A percentile compares a stretch with the other conserved stretches of the same genome.
phyloP scores from a whole-genome alignment of 257 asterid species.

The Lycium barbarum region DNA sequence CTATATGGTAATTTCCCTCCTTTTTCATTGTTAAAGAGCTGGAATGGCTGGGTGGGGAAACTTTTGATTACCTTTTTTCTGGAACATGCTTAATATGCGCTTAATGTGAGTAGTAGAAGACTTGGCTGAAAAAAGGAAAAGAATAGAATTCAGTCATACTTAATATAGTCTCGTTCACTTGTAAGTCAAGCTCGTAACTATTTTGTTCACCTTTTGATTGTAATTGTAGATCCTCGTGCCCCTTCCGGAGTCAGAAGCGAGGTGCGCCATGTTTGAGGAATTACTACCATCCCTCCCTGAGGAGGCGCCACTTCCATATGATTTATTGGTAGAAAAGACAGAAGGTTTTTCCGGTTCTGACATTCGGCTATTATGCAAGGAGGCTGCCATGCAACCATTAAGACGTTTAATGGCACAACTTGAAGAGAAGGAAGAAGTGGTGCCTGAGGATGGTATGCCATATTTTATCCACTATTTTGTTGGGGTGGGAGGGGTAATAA shows the following conservation, averaged over 20 bases:
- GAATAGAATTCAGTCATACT: not conserved
- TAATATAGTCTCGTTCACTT: slow-evolving; percentile 2
- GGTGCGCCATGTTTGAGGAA: slow-evolving; percentile 89
- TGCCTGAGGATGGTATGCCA: slow-evolving; percentile 84
- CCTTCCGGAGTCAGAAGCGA: slow-evolving; percentile 94
- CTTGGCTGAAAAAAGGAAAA: slow-evolving; percentile 9
- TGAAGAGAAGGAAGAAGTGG: slow-evolving; percentile 65
- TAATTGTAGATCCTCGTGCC: slow-evolving; percentile 85
- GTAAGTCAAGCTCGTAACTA: not conserved
- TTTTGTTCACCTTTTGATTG: slow-evolving; percentile 18
- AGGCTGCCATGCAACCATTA: slow-evolving; percentile 97
- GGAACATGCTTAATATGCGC: not conserved
- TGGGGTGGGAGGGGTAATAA: not conserved
- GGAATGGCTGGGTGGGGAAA: slow-evolving; percentile 6
- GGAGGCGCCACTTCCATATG: slow-evolving; percentile 71
- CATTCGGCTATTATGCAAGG: slow-evolving; percentile 90
- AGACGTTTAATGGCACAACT: slow-evolving; percentile 79
- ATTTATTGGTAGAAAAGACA: slow-evolving; percentile 68
- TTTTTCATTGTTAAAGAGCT: not conserved
- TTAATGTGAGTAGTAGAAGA: not conserved
- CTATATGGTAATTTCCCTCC: not conserved
- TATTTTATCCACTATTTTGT: slow-evolving; percentile 19
- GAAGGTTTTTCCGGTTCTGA: slow-evolving; percentile 97
- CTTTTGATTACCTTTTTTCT: not conserved
- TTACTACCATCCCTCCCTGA: slow-evolving; percentile 61